Evolutionary conservation across 2,329 filamentous ascomycete species (phyloP).

Genomic region (Juglanconis juglandina): DNA sequence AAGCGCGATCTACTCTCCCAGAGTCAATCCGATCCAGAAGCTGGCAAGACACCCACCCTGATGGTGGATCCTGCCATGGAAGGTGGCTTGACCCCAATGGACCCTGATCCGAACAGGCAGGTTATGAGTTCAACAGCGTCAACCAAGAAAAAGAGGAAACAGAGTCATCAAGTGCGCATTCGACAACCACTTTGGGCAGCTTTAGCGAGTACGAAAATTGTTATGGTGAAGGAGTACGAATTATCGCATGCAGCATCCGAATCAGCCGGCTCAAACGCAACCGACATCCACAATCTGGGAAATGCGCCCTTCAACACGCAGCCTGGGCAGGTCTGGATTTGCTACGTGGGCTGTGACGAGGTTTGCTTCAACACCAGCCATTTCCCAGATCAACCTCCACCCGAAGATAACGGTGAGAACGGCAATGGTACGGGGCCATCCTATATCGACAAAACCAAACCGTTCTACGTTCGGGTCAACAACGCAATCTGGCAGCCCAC

Average conservation of each 20-base stretch:
- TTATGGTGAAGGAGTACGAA: conserved; percentile 87
- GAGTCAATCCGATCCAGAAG: conserved; percentile 59
- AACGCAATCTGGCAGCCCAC: conserved; percentile 77
- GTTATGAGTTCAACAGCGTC: conserved; percentile 54
- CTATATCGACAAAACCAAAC: conserved; percentile 65
- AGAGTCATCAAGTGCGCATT: conserved; percentile 84
- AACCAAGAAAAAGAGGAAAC: conserved; percentile 82
- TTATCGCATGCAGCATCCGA: conserved; percentile 74
- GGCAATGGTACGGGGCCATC: conserved; percentile 35
- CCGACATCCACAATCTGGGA: conserved; percentile 72
- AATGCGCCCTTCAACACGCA: conserved; percentile 70
- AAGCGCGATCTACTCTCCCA: conserved; percentile 49
- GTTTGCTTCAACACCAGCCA: conserved; percentile 72
- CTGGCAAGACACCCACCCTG: conserved; percentile 44
- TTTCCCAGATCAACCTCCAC: conserved; percentile 36
- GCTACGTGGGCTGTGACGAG: conserved; percentile 73
- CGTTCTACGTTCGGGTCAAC: conserved; percentile 76
- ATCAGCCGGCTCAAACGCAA: conserved; percentile 69
- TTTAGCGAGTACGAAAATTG: conserved; percentile 92
- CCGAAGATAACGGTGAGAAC: conserved; percentile 31
- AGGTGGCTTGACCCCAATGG: conserved; percentile 49
- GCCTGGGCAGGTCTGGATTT: conserved; percentile 75
- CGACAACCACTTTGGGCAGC: conserved; percentile 93
- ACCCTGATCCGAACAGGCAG: conserved; percentile 50
- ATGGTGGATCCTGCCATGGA: conserved; percentile 36